phyloP scores from a whole-genome alignment of 1,284 basidiomycete genomes.

The Ceratobasidium sp. region DNA sequence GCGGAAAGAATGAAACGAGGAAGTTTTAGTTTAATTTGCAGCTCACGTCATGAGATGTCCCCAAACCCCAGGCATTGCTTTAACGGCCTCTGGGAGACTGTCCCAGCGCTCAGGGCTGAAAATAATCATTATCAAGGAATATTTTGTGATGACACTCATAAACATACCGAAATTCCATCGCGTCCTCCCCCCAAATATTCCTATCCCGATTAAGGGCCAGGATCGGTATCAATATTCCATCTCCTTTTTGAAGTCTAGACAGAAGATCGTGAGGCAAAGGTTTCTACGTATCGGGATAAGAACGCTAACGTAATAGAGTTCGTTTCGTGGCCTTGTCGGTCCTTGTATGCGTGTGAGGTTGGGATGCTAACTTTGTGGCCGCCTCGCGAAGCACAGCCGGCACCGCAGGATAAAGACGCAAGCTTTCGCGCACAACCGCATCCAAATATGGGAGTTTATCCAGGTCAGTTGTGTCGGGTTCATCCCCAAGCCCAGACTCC shows the following conservation, averaged over 20 bases:
- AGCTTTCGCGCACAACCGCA: slow-evolving; percentile 50
- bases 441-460: slow-evolving; percentile 52
- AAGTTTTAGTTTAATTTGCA: neutral
- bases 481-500: slow-evolving; percentile 51
- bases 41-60: slow-evolving; percentile 58
- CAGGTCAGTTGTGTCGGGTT: slow-evolving; percentile 52
- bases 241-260: slow-evolving; percentile 56
- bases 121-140: slow-evolving; percentile 37
- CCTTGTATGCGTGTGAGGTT: slow-evolving; percentile 52
- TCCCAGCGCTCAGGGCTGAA: slow-evolving; percentile 64
- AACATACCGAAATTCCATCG: slow-evolving; percentile 49
- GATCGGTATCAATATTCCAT: slow-evolving; percentile 60
- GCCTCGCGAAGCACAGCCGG: slow-evolving; percentile 45
- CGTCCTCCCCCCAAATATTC: slow-evolving; percentile 64
- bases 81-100: slow-evolving; percentile 55
- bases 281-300: neutral
- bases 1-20: slow-evolving; percentile 42
- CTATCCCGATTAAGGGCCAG: slow-evolving; percentile 56
- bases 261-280: slow-evolving; percentile 30
- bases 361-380: slow-evolving; percentile 49
- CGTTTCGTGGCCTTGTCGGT: slow-evolving; percentile 52
- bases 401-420: slow-evolving; percentile 47
- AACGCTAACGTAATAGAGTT: slow-evolving; percentile 50
- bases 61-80: slow-evolving; percentile 64
- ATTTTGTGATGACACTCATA: slow-evolving; percentile 53